These are phyloP conservation scores for Oryza glaberrima DNA, from an alignment of 176 grass and related monocot species.

Conservation along the genomic window DNA sequence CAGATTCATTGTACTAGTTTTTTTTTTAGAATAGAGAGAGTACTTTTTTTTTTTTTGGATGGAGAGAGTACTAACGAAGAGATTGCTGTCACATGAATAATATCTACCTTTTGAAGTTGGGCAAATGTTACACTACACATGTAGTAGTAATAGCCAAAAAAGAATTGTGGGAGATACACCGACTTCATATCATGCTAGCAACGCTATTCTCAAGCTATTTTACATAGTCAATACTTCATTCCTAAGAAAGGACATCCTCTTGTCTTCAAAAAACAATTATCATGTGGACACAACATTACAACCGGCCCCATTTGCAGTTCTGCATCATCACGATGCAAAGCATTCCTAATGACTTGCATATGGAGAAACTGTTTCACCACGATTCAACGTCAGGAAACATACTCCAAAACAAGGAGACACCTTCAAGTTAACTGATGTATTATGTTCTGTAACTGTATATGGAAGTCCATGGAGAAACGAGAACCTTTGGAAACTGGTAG, in stretches of 20 bases:
- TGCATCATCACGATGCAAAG: conserved; percentile 28
- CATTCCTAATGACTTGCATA: conserved; percentile 5
- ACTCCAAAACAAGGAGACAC: conserved; percentile 1
- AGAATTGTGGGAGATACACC: conserved; percentile 21
- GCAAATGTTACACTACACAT: conserved; percentile 34
- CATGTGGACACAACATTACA: neutral
- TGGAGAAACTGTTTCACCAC: conserved; percentile 25
- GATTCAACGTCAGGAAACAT: conserved; percentile 1
- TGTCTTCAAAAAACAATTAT: neutral
- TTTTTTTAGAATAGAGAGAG: too few species aligned
- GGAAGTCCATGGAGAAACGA: conserved; percentile 31
- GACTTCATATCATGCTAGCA: conserved; percentile 22
- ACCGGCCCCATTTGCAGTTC: neutral
- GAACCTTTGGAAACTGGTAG: conserved; percentile 28
- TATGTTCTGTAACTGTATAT: conserved; percentile 49
- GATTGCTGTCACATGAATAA: neutral
- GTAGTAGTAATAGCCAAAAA: conserved; percentile 22
- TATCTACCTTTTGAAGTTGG: neutral
- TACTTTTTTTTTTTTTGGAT: too few species aligned
- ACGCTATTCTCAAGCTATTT: conserved; percentile 40
- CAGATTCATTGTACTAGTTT: too few species aligned
- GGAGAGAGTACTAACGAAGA: neutral
- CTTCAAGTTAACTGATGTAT: conserved; percentile 45
- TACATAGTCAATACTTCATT: conserved; percentile 38
- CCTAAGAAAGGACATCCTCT: conserved; percentile 8